A percentile compares a stretch with the other conserved stretches of the same genome.
These are phyloP conservation scores for Cyberlindnera xylosilytica DNA, from an alignment of 805 yeast species.

Conservation along the genomic window DNA sequence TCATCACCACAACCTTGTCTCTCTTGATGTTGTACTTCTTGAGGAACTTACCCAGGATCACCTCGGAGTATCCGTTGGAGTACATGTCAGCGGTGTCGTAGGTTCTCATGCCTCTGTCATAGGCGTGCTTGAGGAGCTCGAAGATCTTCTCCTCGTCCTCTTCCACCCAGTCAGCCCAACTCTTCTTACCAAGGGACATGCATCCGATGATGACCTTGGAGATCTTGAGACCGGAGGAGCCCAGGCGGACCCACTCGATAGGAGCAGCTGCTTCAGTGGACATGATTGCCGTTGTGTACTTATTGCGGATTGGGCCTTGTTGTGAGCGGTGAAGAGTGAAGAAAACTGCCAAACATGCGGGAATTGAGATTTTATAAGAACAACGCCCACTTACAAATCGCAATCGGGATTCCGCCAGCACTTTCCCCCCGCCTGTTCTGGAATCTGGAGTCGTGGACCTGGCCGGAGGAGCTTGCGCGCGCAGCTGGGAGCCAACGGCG, in stretches of 20 bases:
- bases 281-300: no score
- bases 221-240: slow-evolving; percentile 46
- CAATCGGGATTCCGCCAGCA: no score
- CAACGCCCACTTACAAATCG: no score
- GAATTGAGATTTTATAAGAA: no score
- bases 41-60: slow-evolving; percentile 50
- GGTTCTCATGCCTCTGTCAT: slow-evolving; percentile 45
- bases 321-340: no score
- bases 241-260: slow-evolving; percentile 28
- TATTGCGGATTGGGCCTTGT: no score
- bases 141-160: slow-evolving; percentile 47
- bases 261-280: neutral
- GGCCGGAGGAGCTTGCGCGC: no score
- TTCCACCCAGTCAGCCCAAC: slow-evolving; percentile 42
- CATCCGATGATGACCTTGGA: slow-evolving; percentile 52
- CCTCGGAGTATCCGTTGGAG: slow-evolving; percentile 47
- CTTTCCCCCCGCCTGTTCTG: no score
- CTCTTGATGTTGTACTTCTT: slow-evolving; percentile 49
- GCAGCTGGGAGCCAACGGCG: no score
- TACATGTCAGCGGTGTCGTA: slow-evolving; percentile 51
- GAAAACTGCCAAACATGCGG: no score
- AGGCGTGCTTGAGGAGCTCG: slow-evolving; percentile 42
- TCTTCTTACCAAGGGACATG: slow-evolving; percentile 47
- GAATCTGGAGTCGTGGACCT: no score
- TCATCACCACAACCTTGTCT: slow-evolving; percentile 51